Evolutionary conservation across 305 asterid species (phyloP).

Genomic region (Solanum hybrid): DNA sequence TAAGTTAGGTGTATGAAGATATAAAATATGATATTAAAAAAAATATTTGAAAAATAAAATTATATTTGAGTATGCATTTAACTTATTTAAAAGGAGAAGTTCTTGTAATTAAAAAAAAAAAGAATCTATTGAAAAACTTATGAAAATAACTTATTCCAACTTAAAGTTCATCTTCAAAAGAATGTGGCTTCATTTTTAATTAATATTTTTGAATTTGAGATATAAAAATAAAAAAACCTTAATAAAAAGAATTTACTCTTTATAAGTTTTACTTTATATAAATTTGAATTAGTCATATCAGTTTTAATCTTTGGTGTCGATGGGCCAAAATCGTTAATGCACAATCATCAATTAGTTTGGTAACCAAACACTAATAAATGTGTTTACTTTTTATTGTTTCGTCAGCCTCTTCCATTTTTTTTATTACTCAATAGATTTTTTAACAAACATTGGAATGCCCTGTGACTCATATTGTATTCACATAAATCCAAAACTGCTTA

Average conservation of each 20-base stretch:
- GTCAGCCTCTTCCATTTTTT: background rate
- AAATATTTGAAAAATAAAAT: too few relatives aligned
- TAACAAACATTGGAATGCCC: background rate
- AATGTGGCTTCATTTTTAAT: background rate
- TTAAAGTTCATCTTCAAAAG: background rate
- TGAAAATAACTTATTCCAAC: background rate
- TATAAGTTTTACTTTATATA: too few relatives aligned
- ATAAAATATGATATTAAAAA: too few relatives aligned
- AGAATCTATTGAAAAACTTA: background rate
- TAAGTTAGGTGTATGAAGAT: background rate
- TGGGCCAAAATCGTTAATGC: background rate
- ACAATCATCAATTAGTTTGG: background rate
- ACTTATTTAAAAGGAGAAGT: background rate
- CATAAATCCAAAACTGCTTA: background rate
- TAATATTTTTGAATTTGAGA: too few relatives aligned
- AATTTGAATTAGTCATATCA: too few relatives aligned
- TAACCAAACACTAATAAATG: background rate
- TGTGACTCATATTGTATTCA: background rate
- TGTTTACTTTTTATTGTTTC: background rate
- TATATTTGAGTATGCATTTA: background rate
- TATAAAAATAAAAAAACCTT: too few relatives aligned
- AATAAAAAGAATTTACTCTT: too few relatives aligned
- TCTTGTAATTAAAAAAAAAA: background rate
- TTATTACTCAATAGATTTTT: background rate
- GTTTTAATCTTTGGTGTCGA: background rate